Evolutionary conservation across 176 grass and related monocot genomes (phyloP), one percentile per base, ranked within the genome.

Genomic region (Puya raimondii): DNA sequence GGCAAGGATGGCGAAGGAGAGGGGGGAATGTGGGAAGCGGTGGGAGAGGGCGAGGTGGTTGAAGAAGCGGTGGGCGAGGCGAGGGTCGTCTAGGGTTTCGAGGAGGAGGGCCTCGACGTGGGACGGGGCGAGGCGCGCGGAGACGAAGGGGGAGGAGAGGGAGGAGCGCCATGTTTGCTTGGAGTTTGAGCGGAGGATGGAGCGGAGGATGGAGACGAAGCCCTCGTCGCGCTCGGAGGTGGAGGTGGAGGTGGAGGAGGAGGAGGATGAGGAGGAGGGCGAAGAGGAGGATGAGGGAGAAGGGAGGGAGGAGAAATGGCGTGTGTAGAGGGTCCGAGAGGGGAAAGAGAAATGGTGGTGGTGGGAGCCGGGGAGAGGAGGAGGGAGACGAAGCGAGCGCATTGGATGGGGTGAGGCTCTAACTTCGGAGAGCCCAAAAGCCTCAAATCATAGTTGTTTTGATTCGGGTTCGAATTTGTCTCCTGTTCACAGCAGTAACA

Each of bases 1-100:
- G 65, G 66, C 29, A 14, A 77, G 75, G 33, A 77, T 66, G 33
- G 75, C 65, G 53, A 69, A 77, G 53, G 65, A 77, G 65, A 77
- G 75, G 2, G 65, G 66, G 42, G 75, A 77, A 14, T 77, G 75
- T 3, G 42, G 53, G 42, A 77, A 77, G 33, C 75, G 65, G 53
- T 48, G 65, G 75, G 58, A 66, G 65, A 77, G 75, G 20, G 51
- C 65, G 14, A 77, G 66, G 65, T 68, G 67, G 42, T 68, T 29
- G 65, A 77, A 77, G 66, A 77, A 77, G 27, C 75, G 75, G 29
- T 68, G 66, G 17, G 66, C 51, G 29, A 69, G 16, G 75, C 53
- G 66, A 8, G 75, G 75, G 5, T 68, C 25, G 10, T 66, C 63
- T 29, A 69, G 33, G 33, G 54, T 18, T n/a, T 69, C 17, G 48